Percentiles rank a stretch among this genome's conserved stretches.
These are phyloP conservation scores for Saccharomyces hybrid DNA, from an alignment of 1,139 yeast species.

Conservation along the genomic window DNA sequence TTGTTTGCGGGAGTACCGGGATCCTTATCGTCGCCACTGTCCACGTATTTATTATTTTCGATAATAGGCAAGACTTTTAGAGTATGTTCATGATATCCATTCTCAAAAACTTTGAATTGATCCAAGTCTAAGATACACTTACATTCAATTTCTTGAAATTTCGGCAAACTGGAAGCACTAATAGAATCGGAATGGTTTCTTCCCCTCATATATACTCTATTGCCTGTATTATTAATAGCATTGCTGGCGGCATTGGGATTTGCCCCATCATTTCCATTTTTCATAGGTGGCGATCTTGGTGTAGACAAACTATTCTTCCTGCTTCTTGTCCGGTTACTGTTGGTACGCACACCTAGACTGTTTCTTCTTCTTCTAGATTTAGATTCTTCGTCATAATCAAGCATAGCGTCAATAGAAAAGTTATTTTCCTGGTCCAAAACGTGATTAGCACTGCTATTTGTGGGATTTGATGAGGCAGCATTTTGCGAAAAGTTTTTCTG, in stretches of 20 bases:
- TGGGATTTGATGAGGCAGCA: conserved; percentile 4
- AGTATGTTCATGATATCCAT: conserved; percentile 29
- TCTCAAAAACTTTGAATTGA: conserved; percentile 27
- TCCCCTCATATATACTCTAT: conserved; percentile 8
- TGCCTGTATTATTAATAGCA: conserved; percentile 3
- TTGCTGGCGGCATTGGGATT: conserved; percentile 7
- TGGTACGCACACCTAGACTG: conserved; percentile 2
- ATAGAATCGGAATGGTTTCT: conserved; percentile 20
- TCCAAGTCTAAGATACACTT: conserved; percentile 25
- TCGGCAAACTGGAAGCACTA: conserved; percentile 18
- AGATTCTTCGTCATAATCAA: conserved; percentile 11
- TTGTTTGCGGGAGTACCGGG: background rate
- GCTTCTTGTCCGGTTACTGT: conserved; percentile 3
- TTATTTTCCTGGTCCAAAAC: conserved; percentile 5
- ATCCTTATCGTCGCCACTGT: background rate
- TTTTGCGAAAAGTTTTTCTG: conserved; percentile 4
- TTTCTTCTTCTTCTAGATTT: conserved; percentile 1
- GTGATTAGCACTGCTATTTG: background rate
- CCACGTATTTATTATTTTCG: conserved; percentile 6
- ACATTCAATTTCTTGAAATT: conserved; percentile 14
- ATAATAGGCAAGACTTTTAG: conserved; percentile 24
- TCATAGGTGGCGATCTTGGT: conserved; percentile 8
- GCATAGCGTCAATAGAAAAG: conserved; percentile 17
- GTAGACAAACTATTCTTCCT: conserved; percentile 3
- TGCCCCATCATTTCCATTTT: conserved; percentile 4